These are phyloP conservation scores for Rhypophila decipiens DNA, from an alignment of 495 filamentous ascomycete species.

Conservation along the genomic window DNA sequence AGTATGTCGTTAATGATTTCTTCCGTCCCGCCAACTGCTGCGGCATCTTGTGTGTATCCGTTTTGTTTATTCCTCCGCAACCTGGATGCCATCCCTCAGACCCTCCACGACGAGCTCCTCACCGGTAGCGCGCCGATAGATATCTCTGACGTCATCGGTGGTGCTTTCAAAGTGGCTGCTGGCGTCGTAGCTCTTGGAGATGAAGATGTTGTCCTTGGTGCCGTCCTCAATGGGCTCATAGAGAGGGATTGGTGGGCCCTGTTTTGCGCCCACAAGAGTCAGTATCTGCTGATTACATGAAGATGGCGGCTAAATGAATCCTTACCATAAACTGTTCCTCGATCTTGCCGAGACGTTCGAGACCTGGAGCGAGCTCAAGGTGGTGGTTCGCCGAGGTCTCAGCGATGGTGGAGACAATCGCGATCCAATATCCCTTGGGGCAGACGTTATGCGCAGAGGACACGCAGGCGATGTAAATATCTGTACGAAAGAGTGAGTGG, in stretches of 20 bases:
- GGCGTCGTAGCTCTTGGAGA: slow-evolving; percentile 97
- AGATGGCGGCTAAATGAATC: not conserved
- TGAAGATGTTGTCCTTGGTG: slow-evolving; percentile 84
- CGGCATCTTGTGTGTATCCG: no score
- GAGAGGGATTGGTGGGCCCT: slow-evolving; percentile 77
- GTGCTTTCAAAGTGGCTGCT: slow-evolving; percentile 95
- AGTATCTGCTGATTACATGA: not conserved
- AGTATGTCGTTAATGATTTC: no score
- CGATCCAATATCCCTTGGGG: slow-evolving; percentile 98
- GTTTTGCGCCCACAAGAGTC: slow-evolving; percentile 6
- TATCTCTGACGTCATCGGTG: slow-evolving; percentile 85
- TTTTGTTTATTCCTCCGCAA: slow-evolving; percentile 38
- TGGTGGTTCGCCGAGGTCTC: slow-evolving; percentile 90
- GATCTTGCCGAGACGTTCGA: slow-evolving; percentile 87
- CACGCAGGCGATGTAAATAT: slow-evolving; percentile 97
- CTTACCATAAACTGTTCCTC: slow-evolving; percentile 92
- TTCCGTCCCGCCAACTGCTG: no score
- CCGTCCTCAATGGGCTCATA: slow-evolving; percentile 90
- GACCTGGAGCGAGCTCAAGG: slow-evolving; percentile 85
- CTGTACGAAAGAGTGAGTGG: no score
- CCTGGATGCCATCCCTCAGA: slow-evolving; percentile 50
- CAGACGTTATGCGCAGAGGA: slow-evolving; percentile 96
- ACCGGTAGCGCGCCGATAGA: slow-evolving; percentile 81
- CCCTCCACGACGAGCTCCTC: slow-evolving; percentile 73
- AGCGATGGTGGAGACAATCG: slow-evolving; percentile 95